Conservation (phyloP, 148 eudicot species). For the Rhododendron kiyosumense region DNA sequence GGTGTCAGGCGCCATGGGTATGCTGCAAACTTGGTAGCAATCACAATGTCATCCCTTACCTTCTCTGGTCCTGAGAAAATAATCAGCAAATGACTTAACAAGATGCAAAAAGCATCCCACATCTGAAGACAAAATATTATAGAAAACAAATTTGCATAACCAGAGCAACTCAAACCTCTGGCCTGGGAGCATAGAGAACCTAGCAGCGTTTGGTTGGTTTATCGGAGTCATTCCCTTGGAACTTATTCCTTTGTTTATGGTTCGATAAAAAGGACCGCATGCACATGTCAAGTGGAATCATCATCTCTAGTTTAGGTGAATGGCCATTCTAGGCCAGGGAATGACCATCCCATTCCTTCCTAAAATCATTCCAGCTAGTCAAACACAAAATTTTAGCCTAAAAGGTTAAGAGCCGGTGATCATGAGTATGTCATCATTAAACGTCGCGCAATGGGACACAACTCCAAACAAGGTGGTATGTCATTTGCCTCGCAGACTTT, state of each 20-base stretch:
- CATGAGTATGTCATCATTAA: not conserved
- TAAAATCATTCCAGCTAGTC: not conserved
- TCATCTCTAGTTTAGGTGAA: not conserved
- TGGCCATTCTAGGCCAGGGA: not conserved
- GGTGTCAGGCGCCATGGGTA: slow-evolving; percentile 99
- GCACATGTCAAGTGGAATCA: not conserved
- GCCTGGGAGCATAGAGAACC: not conserved
- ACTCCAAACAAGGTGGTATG: not conserved
- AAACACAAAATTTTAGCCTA: not conserved
- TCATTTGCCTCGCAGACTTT: not conserved
- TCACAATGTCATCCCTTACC: slow-evolving; percentile 48
- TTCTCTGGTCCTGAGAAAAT: slow-evolving; percentile 50
- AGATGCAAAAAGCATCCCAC: not conserved
- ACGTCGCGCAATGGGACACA: not conserved
- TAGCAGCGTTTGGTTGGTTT: not conserved
- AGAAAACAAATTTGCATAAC: not conserved
- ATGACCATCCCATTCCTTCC: not conserved
- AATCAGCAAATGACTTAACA: not conserved
- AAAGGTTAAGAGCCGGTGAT: not conserved
- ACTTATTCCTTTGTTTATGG: not conserved
- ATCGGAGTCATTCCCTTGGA: not conserved
- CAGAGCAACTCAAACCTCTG: not conserved
- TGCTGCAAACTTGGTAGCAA: slow-evolving; percentile 96
- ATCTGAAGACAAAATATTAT: not conserved
- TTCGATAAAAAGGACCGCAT: not conserved